Evolutionary conservation across 2,329 filamentous ascomycete species (phyloP), one percentile per base, ranked within the genome.

Genomic region (Raffaelea arxii): DNA sequence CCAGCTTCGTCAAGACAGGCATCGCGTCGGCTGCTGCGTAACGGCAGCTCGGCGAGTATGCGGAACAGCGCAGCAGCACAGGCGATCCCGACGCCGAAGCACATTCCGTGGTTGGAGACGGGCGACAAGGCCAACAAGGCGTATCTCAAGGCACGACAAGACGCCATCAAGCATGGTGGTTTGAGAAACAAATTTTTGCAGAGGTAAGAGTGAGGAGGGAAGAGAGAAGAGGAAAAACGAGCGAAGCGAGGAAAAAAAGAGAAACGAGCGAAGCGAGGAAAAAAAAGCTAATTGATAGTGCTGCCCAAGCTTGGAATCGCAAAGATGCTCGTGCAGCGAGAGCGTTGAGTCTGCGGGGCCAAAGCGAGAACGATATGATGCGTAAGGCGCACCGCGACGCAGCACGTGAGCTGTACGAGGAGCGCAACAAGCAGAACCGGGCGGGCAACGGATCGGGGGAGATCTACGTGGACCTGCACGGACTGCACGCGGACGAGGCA

Each of bases 361-460:
- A 97, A 66, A 92, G 87, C 56, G 92, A 98, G 68, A 97, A 98
- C 58, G 88, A 94, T 55, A 75, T 94, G 32, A 98, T 98, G 92
- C 82, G 90, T 53, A 94, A 95, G 69, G 91, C 90, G 40, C 92
- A 98, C 61, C 84, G 92, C 41, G 90, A 97, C 66, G 92, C 92
- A 10, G 92, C 92, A 21, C 80, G 83, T 30, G 84, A 92, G 57
- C 74, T 98, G 25, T 98, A 97, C 61, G 90, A 96, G 63, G 86
- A 94, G 61, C 86, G 91, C 35, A 96, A 96, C 63, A 86, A 84
- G 64, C 85, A 83, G 63, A 77, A 25, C 27, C n/a, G n/a, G n/a
- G 16, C 38, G 12, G 23, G 16, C 18, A 30, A 25, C 49, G 67
- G 78, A 36, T n/a, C n/a, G n/a, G n/a, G n/a, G n/a, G 92, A 98